Evolutionary conservation across 805 yeast genomes (phyloP), one percentile per base, ranked within the genome.

Genomic region (Metschnikowia bowlesiae): DNA sequence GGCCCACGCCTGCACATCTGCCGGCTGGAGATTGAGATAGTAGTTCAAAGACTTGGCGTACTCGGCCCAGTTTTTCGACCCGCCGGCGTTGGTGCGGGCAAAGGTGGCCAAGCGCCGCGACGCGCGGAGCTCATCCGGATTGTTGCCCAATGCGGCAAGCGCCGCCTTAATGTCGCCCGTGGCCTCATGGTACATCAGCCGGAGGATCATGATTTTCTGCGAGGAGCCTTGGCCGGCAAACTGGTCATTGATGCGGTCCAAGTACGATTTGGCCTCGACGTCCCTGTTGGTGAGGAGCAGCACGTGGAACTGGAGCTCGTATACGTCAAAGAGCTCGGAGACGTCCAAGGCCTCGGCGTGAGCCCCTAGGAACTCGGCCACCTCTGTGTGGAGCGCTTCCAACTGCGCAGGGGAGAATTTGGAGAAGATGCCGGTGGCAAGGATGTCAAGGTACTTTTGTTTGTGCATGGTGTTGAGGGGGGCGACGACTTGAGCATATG

Each of bases 1-100:
- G 44, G 82, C 75, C 96, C 96, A 89, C 2, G 86, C 71, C 54
- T 85, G 83, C 2, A 80, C 71, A 65, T 94, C 98, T 18, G 84
- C 64, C 1, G 97, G 96, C 57, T 79, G 82, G 46, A 76, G 68
- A 48, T 83, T 84, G 47, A 88, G 66, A 55, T 76, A 80, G 34
- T 72, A 76, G 9, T 72, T 69, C 57, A 91, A 72, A 47, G 76
- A 78, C 34, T 73, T 69, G 41, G 88, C 75, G 63, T 81, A 87
- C 47, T 66, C 70, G 42, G 54, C 51, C 30, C 38, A 45, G 26
- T 58, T 62, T 52, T 36, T 63, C 53, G 64, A 13, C 49, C 53
- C 52, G 54, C 60, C 53, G 16, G 50, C 31, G 3, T 14, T 36
- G 26, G 55, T 53, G 16, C 74, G 61, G 31, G 68, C 60, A 47